Conservation (phyloP, 1,284 basidiomycete species). For the Testicularia cyperi region DNA sequence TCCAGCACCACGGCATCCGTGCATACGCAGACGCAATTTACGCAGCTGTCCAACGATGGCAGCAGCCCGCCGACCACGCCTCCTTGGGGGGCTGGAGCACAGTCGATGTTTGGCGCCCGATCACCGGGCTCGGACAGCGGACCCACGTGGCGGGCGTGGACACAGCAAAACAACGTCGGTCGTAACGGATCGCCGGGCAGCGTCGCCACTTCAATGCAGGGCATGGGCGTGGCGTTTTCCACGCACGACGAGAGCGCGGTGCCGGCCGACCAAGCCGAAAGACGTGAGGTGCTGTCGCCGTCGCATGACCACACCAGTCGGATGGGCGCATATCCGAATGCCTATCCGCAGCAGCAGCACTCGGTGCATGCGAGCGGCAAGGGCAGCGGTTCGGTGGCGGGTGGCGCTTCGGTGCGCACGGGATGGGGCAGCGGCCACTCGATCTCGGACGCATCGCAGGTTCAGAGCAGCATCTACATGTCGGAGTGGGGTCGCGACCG, state of each 20-base stretch:
- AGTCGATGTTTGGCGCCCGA: slow-evolving; percentile 13
- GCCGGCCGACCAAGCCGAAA: slow-evolving; percentile 6
- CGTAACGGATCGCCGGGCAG: slow-evolving; percentile 18
- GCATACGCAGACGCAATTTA: slow-evolving; percentile 42
- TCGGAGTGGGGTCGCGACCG: slow-evolving; percentile 35
- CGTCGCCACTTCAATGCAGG: slow-evolving; percentile 2
- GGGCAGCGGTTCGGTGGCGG: slow-evolving; percentile 11
- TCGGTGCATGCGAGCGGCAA: background rate
- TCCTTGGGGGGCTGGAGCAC: slow-evolving; percentile 9
- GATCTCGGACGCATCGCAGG: slow-evolving; percentile 24
- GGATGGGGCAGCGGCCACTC: slow-evolving; percentile 23
- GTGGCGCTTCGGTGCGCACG: slow-evolving; percentile 14
- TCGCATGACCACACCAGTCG: background rate
- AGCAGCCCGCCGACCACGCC: slow-evolving; percentile 34
- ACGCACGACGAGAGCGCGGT: slow-evolving; percentile 23
- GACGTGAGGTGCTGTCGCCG: slow-evolving; percentile 8
- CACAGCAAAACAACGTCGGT: slow-evolving; percentile 8
- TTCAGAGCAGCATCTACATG: slow-evolving; percentile 39
- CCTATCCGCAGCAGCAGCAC: slow-evolving; percentile 9
- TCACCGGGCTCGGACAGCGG: slow-evolving; percentile 11
- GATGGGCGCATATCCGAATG: slow-evolving; percentile 3
- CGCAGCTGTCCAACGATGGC: slow-evolving; percentile 23
- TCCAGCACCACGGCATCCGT: slow-evolving; percentile 32
- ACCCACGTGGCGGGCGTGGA: slow-evolving; percentile 1
- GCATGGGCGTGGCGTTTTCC: slow-evolving; percentile 23